A percentile compares a stretch with the other conserved stretches of the same genome.
These are phyloP conservation scores for Arthroderma uncinatum DNA, from an alignment of 2,329 filamentous ascomycete species.

Conservation along the genomic window DNA sequence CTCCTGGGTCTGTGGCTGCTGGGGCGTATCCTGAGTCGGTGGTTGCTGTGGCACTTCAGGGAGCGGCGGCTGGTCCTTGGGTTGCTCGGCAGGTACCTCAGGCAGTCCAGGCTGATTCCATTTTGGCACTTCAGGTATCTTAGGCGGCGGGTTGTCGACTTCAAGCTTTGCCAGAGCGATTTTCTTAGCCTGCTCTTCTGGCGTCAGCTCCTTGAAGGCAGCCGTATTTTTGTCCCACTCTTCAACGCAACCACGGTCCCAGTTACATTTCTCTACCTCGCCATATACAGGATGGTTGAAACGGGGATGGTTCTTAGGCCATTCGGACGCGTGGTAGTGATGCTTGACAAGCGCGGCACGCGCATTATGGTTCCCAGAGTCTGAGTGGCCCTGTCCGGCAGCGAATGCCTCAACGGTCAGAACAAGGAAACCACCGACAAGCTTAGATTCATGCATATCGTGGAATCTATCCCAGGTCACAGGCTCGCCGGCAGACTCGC, in stretches of 20 bases:
- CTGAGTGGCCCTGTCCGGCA: conserved; percentile 60
- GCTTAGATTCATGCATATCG: conserved; percentile 52
- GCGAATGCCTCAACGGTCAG: conserved; percentile 62
- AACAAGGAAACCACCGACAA: conserved; percentile 54
- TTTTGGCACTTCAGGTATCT: not conserved
- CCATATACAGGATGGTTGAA: conserved; percentile 58
- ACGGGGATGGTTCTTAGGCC: conserved; percentile 56
- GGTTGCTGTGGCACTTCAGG: not conserved
- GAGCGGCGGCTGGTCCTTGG: not conserved
- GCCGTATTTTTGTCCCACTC: conserved; percentile 56
- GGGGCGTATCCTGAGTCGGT: not conserved
- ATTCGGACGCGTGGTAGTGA: conserved; percentile 63
- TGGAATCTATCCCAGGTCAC: conserved; percentile 57
- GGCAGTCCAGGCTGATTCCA: not conserved
- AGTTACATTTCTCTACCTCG: conserved; percentile 61
- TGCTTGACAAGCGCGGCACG: conserved; percentile 58
- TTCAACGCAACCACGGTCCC: conserved; percentile 52
- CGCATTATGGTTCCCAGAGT: conserved; percentile 59
- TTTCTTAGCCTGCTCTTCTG: conserved; percentile 48
- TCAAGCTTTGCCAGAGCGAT: conserved; percentile 21
- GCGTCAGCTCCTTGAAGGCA: conserved; percentile 47
- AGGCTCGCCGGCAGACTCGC: conserved; percentile 32
- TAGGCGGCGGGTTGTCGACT: not conserved
- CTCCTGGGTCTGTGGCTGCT: not conserved
- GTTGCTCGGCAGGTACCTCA: not conserved